Percentiles rank a stretch among this genome's conserved stretches.
Evolutionary conservation across 495 filamentous ascomycete species (phyloP).

Genomic region (Tuber melanosporum): DNA sequence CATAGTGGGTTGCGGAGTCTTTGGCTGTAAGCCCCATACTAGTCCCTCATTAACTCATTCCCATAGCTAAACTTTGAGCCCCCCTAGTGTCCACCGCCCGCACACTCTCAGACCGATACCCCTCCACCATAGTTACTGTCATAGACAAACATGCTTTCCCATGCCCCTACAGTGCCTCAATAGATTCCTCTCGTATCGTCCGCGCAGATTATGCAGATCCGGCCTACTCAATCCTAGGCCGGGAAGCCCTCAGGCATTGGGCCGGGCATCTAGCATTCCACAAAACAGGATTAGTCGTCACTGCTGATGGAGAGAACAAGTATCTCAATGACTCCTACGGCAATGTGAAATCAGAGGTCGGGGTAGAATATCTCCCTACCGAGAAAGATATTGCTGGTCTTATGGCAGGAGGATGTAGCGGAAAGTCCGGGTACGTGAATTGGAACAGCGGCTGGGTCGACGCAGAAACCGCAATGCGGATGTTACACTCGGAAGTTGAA

Average conservation of each 20-base stretch:
- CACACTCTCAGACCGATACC: conserved; percentile 55
- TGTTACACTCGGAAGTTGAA: conserved; percentile 52
- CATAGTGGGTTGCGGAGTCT: conserved; percentile 71
- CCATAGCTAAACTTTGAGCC: background rate
- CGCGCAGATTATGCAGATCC: conserved; percentile 73
- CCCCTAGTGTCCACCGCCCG: conserved; percentile 56
- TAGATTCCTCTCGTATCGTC: conserved; percentile 72
- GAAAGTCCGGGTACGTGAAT: conserved; percentile 76
- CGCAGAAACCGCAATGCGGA: conserved; percentile 65
- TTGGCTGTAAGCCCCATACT: conserved; percentile 53
- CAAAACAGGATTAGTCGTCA: conserved; percentile 67
- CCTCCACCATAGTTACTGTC: conserved; percentile 55
- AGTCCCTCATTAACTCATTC: background rate
- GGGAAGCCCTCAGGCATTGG: conserved; percentile 64
- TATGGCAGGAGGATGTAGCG: conserved; percentile 49
- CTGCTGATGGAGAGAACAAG: conserved; percentile 50
- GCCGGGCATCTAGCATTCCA: conserved; percentile 60
- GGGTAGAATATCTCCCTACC: conserved; percentile 27
- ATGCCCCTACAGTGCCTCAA: conserved; percentile 61
- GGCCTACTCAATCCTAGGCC: conserved; percentile 63
- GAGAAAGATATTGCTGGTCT: conserved; percentile 49
- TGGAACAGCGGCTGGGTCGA: conserved; percentile 75
- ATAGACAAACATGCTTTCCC: conserved; percentile 67
- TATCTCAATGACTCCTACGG: conserved; percentile 61
- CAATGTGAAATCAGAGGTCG: conserved; percentile 43